Base-by-base conservation (phyloP, 345 rosid species). In the Populus nigra region DNA sequence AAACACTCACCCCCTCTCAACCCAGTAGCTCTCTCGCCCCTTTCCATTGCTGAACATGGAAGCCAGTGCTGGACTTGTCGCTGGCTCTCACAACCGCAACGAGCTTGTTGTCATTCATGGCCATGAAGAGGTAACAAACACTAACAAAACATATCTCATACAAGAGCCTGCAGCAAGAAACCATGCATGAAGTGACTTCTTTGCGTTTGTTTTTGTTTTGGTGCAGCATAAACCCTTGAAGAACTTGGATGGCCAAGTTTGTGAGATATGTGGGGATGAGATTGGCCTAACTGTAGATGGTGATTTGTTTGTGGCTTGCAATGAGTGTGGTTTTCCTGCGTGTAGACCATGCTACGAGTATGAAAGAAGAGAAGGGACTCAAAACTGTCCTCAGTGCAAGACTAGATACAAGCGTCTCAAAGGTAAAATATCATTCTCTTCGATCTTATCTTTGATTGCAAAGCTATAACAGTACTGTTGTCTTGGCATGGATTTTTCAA, bases 31-130 rank as follows among this genome's bases (percentile, higher is more conserved):
- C 38, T 35, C 53, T 36, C 65, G 22, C 31, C n/a, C 72, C 18
- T 3, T 53, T 7, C 33, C n/a, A 53, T 61, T 72, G 41, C 65
- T 35, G 69, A 7, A 78, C 80, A 93, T 96, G 99, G 99, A 96
- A 86, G 99, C 99, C n/a, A 91, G 94, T 33, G 99, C 97, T 55
- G 99, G 98, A 68, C 96, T 96, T 16, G 97, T 96, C 5, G 99
- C 98, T 36, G 99, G 99, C 61, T 96, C 99, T 31, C 99, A 96
- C 88, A 96, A 93, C 83, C 96, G 98, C 80, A 96, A 96, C 18
- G 99, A 96, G 85, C 99, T 96, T 39, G 97, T 96, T 5, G 99
- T 93, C 83, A 96, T 96, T 78, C 99, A 96, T 33, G 92, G 92
- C 84, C 99, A 96, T 65, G 99, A 96, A 82, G 98, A 96, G 97